phyloP scores from a whole-genome alignment of 371 early-diverging fungal species.

The Phascolomyces articulosus region DNA sequence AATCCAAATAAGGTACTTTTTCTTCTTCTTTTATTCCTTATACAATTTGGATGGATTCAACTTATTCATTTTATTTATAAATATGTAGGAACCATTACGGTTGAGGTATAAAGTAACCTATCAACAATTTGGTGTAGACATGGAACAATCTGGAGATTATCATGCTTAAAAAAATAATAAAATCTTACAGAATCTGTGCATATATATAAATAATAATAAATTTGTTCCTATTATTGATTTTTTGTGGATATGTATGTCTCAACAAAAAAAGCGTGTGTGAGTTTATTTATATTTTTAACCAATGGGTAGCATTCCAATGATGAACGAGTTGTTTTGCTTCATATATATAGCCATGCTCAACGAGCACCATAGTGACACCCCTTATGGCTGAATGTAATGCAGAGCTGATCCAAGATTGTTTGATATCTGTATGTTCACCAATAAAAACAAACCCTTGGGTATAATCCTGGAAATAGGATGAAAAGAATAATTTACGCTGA shows the following conservation, averaged over 20 bases:
- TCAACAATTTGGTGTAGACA: constrained; percentile 70
- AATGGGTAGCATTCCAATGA: constrained; percentile 26
- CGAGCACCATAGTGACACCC: constrained; percentile 32
- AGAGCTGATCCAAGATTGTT: constrained; percentile 34
- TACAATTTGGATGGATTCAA: neutral
- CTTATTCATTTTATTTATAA: neutral
- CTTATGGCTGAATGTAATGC: constrained; percentile 33
- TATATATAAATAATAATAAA: no score
- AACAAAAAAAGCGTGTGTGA: neutral
- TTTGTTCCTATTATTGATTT: no score
- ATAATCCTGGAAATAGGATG: constrained; percentile 26
- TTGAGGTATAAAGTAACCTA: constrained; percentile 75
- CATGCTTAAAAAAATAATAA: constrained; percentile 9
- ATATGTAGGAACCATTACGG: constrained; percentile 59
- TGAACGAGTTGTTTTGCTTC: constrained; percentile 32
- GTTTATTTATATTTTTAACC: constrained; percentile 32
- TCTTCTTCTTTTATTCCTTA: neutral
- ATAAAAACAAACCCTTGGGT: constrained; percentile 32
- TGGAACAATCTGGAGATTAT: constrained; percentile 65
- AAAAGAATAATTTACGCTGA: constrained; percentile 31
- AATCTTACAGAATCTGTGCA: neutral
- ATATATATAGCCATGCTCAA: constrained; percentile 31
- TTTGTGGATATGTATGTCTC: no score
- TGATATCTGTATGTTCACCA: constrained; percentile 40
- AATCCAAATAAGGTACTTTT: constrained; percentile 56